These are phyloP conservation scores for Cryptococcus amylolentus DNA, from an alignment of 1,284 basidiomycete genomes.

Conservation along the genomic window DNA sequence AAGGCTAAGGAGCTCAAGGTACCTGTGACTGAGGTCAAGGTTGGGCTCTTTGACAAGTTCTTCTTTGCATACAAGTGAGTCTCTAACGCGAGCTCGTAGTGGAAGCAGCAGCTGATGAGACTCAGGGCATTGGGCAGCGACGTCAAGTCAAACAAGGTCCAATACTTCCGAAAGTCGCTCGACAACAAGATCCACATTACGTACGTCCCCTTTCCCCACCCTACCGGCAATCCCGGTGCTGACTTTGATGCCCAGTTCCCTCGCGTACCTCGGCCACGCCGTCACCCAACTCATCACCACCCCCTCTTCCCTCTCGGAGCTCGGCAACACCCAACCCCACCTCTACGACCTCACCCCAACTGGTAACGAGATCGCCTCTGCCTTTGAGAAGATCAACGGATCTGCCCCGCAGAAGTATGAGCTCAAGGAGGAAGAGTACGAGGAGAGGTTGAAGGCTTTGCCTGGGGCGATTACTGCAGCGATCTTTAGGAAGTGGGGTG, in stretches of 20 bases:
- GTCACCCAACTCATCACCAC: constrained; percentile 5
- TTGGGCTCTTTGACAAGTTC: constrained; percentile 9
- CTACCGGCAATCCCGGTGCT: neutral
- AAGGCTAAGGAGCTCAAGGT: constrained; percentile 10
- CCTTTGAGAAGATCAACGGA: constrained; percentile 8
- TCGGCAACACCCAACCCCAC: neutral
- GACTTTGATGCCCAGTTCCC: neutral
- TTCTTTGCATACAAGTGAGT: constrained; percentile 12
- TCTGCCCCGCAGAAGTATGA: constrained; percentile 1
- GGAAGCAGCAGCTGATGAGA: neutral
- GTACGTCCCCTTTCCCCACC: constrained; percentile 4
- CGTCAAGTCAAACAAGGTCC: constrained; percentile 5
- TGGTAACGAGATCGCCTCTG: constrained; percentile 7
- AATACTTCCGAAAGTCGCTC: constrained; percentile 5
- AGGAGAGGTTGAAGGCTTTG: neutral
- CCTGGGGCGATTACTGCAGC: constrained; percentile 2
- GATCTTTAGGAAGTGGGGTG: constrained; percentile 6
- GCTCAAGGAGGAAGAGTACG: constrained; percentile 3
- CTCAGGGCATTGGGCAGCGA: constrained; percentile 6
- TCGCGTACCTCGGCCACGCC: constrained; percentile 10
- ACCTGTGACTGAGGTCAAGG: constrained; percentile 9
- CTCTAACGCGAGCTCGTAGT: neutral
- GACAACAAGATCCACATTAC: constrained; percentile 6
- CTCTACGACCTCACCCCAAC: constrained; percentile 7
- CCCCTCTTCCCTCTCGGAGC: neutral